Percentiles rank a stretch among this genome's conserved stretches.
phyloP scores from a whole-genome alignment of 805 yeast genomes.

The Myxozyma nipponensis region DNA sequence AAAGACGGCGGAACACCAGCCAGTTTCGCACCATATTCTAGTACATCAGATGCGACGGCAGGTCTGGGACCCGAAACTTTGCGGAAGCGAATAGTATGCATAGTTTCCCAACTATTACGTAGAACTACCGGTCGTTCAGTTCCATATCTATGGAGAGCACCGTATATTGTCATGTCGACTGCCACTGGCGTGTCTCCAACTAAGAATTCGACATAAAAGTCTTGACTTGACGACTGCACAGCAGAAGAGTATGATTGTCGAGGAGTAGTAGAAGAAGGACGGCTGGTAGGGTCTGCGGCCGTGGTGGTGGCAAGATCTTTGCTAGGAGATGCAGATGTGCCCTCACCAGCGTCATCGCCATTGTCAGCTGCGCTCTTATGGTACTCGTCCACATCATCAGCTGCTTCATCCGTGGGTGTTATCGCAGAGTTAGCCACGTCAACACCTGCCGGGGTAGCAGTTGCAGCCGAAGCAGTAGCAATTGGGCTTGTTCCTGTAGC shows the following conservation, averaged over 20 bases:
- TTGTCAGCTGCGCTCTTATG: not conserved
- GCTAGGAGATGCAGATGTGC: not conserved
- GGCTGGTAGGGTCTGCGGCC: not conserved
- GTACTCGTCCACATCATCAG: not conserved
- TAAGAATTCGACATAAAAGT: slow-evolving; percentile 51
- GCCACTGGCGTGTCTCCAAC: slow-evolving; percentile 55
- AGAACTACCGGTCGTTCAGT: slow-evolving; percentile 35
- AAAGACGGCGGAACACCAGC: slow-evolving; percentile 12
- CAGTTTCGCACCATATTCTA: slow-evolving; percentile 13
- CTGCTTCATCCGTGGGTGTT: slow-evolving; percentile 5
- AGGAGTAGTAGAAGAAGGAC: slow-evolving; percentile 9
- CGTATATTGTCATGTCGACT: slow-evolving; percentile 64
- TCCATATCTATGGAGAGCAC: slow-evolving; percentile 51
- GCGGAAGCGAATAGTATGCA: slow-evolving; percentile 9
- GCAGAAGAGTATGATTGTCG: slow-evolving; percentile 24
- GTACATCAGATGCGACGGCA: not conserved
- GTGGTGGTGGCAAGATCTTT: not conserved
- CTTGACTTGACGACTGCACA: slow-evolving; percentile 14
- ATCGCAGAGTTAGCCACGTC: not conserved
- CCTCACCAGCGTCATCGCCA: slow-evolving; percentile 2
- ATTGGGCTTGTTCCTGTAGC: slow-evolving; percentile 1
- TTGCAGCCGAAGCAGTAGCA: slow-evolving; percentile 1
- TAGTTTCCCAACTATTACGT: slow-evolving; percentile 2
- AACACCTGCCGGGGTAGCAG: slow-evolving; percentile 1
- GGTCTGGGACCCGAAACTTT: slow-evolving; percentile 21